Evolutionary conservation across 768 basidiomycete genomes (phyloP), one percentile per base, ranked within the genome.

Genomic region (Naganishia antarctica): DNA sequence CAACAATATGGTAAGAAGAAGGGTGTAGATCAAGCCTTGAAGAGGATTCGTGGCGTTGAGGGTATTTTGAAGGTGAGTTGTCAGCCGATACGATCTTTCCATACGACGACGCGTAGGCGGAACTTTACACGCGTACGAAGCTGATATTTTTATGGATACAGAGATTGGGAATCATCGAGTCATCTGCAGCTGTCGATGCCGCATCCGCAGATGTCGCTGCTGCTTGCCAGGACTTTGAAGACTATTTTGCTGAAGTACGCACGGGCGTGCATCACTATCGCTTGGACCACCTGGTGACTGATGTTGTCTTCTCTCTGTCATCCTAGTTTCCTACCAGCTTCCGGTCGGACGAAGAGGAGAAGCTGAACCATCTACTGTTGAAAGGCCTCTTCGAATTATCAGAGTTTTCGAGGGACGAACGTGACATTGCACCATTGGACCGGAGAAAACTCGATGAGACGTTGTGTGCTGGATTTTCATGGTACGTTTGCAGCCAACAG

Each of bases 201-300:
- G 21, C 53, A 12, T 21, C 23, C 4, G 25, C 9, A 40, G 53
- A 57, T 16, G 32, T 37, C 21, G 32, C 16, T 3, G 21, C 21
- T 8, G 26, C 26, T 11, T 40, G 18, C 28, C 37, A 21, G 2
- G 37, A 26, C 3, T 12, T 57, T 13, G 34, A 26, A 12, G 37
- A 57, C 21, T 57, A 57, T 23, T 57, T 57, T 25, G 53, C 23
- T n/a, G 23, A 41, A 4, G 53, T 57, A 57, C 5, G 34, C 40
- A 18, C n/a, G 15, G 29, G n/a, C n/a, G n/a, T n/a, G n/a, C n/a
- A n/a, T n/a, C 13, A 28, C 16, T 50, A 21, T 34, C 31, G 34
- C 2, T n/a, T 21, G 18, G 2, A 32, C 11, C 21, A 21, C 50
- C n/a, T 37, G 3, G 11, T 12, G 6, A 23, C 37, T 37, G 2